Conservation (phyloP, 129 eudicot genomes). For the Flaveria ramosissima region DNA sequence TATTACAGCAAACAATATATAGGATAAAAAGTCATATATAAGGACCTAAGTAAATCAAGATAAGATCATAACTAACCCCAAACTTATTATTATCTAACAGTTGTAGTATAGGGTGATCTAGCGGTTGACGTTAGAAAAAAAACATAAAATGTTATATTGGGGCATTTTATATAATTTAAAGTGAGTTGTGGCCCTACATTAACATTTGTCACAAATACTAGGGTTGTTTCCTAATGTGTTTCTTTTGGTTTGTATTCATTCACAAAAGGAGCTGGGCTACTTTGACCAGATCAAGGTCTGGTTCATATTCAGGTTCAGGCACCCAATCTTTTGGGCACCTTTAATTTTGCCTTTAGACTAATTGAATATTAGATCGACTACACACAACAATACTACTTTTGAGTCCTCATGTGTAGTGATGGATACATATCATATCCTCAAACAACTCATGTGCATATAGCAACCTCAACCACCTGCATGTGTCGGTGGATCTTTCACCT, state of each 20-base stretch:
- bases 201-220: conserved; percentile 14
- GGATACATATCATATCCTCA: conserved; percentile 1
- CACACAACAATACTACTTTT: not conserved
- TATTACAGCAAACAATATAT: no score
- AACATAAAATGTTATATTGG: no score
- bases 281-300: conserved; percentile 24
- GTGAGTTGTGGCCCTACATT: conserved; percentile 27
- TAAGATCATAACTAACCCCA: no score
- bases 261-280: conserved; percentile 17
- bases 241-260: conserved; percentile 5
- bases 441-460: not conserved
- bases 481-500: conserved; percentile 7
- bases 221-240: not conserved
- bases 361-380: not conserved
- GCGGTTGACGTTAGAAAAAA: no score
- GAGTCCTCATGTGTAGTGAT: not conserved
- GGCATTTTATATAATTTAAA: not conserved
- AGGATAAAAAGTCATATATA: no score
- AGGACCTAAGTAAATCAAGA: no score
- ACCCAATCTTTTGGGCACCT: conserved; percentile 23
- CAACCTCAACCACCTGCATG: not conserved
- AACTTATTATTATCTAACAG: no score
- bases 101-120: no score
- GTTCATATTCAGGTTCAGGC: conserved; percentile 24
- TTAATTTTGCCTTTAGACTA: conserved; percentile 3